A percentile compares a stretch with the other conserved stretches of the same genome.
Conservation (phyloP, 176 grass and related monocot species). For the Triticum turgidum region DNA sequence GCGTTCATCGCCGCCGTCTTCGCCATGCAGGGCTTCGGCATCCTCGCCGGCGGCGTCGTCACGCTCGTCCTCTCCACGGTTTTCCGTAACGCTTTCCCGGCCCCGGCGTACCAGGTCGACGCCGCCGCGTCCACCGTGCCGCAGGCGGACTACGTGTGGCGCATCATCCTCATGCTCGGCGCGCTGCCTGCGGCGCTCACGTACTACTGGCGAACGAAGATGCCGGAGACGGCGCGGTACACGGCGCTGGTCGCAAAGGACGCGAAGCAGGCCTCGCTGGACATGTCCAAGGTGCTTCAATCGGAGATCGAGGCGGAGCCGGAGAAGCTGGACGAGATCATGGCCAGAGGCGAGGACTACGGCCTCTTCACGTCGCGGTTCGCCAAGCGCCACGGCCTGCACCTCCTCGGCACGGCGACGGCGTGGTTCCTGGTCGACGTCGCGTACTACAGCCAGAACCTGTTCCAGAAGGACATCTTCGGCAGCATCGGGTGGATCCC, state of each 20-base stretch:
- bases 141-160: slow-evolving; percentile 10
- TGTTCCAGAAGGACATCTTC: slow-evolving; percentile 84
- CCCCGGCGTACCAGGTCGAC: background rate
- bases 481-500: slow-evolving; percentile 50
- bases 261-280: slow-evolving; percentile 45
- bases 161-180: slow-evolving; percentile 12
- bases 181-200: slow-evolving; percentile 33
- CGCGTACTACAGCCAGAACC: slow-evolving; percentile 74
- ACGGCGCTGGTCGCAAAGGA: slow-evolving; percentile 61
- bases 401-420: background rate
- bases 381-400: background rate
- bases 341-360: too few relatives aligned
- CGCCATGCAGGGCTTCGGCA: slow-evolving; percentile 87
- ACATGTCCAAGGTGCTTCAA: slow-evolving; percentile 72
- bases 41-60: slow-evolving; percentile 59
- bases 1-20: slow-evolving; percentile 83
- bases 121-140: background rate
- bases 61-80: background rate
- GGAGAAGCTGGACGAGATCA: too few relatives aligned
- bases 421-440: slow-evolving; percentile 67
- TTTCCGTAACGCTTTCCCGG: background rate
- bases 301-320: too few relatives aligned
- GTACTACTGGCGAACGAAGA: slow-evolving; percentile 69
- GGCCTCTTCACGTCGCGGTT: background rate
- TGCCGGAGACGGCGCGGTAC: slow-evolving; percentile 79